Conservation (phyloP, 208 protist species). For the Leishmania tropica region DNA sequence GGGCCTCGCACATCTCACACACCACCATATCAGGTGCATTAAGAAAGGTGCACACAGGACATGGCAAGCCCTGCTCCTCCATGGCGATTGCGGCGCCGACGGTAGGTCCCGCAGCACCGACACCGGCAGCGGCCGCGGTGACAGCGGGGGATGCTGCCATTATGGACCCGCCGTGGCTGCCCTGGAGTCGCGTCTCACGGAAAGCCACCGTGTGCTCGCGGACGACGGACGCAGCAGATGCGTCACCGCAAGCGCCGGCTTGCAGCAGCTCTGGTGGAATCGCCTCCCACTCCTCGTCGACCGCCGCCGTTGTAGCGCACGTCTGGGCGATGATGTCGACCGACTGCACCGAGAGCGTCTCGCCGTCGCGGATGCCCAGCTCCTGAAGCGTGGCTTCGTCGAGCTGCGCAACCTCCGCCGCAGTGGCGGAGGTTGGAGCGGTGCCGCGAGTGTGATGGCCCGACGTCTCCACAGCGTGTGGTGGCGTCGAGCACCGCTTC, state of each 20-base stretch:
- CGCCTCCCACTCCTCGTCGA: slow-evolving; percentile 61
- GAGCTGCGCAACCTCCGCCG: slow-evolving; percentile 4
- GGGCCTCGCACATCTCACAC: slow-evolving; percentile 88
- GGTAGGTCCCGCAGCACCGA: neutral
- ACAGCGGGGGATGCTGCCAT: neutral
- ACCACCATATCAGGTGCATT: slow-evolving; percentile 56
- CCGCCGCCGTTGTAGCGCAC: slow-evolving; percentile 21
- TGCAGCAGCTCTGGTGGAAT: slow-evolving; percentile 63
- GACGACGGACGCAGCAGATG: slow-evolving; percentile 8
- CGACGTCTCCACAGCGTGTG: neutral
- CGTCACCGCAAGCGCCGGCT: slow-evolving; percentile 7
- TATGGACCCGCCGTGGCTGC: slow-evolving; percentile 2
- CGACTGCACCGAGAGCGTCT: slow-evolving; percentile 63
- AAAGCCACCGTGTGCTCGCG: slow-evolving; percentile 40
- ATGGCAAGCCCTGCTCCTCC: slow-evolving; percentile 40
- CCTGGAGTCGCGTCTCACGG: slow-evolving; percentile 45
- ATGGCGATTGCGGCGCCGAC: neutral
- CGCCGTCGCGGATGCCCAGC: slow-evolving; percentile 68
- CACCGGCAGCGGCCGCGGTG: neutral
- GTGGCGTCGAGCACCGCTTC: slow-evolving; percentile 23
- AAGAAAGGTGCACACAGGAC: slow-evolving; percentile 79
- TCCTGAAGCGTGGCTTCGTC: slow-evolving; percentile 67
- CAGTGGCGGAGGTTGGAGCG: neutral
- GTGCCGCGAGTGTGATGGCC: neutral
- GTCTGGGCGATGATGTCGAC: slow-evolving; percentile 43